phyloP scores from a whole-genome alignment of 331 rosid genomes.

The Acacia concinna region DNA sequence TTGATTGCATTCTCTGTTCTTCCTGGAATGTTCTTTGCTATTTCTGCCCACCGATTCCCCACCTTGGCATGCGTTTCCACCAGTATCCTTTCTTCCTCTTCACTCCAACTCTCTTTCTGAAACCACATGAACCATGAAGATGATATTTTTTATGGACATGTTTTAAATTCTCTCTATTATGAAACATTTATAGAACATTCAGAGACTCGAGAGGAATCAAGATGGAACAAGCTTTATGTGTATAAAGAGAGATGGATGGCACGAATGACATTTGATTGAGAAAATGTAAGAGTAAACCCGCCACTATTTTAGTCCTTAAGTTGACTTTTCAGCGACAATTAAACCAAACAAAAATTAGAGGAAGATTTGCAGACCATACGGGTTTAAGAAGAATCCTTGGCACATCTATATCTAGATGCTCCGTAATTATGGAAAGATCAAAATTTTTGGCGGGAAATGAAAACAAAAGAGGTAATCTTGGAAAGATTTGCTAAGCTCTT shows the following conservation, averaged over 20 bases:
- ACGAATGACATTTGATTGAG: background rate
- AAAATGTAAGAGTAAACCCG: background rate
- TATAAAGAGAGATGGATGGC: background rate
- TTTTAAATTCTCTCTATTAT: background rate
- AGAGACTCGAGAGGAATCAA: background rate
- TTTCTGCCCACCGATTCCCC: constrained; percentile 93
- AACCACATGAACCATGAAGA: background rate
- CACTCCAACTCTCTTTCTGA: constrained; percentile 81
- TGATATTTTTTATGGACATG: background rate
- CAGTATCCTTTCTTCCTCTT: constrained; percentile 73
- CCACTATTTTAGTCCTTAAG: background rate
- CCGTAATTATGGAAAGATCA: background rate
- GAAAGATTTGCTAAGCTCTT: background rate
- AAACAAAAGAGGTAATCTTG: background rate
- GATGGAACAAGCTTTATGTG: background rate
- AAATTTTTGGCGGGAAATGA: background rate
- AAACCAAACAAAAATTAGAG: background rate
- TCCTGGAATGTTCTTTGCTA: constrained; percentile 74
- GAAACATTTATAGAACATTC: background rate
- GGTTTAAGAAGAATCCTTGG: background rate
- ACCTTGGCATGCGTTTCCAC: constrained; percentile 67
- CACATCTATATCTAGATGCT: background rate
- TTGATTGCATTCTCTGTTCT: constrained; percentile 91
- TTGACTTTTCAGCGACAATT: background rate
- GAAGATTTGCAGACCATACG: background rate